Evolutionary conservation across 805 yeast species (phyloP), one percentile per base, ranked within the genome.

Genomic region (Dipodascopsis uninucleata): DNA sequence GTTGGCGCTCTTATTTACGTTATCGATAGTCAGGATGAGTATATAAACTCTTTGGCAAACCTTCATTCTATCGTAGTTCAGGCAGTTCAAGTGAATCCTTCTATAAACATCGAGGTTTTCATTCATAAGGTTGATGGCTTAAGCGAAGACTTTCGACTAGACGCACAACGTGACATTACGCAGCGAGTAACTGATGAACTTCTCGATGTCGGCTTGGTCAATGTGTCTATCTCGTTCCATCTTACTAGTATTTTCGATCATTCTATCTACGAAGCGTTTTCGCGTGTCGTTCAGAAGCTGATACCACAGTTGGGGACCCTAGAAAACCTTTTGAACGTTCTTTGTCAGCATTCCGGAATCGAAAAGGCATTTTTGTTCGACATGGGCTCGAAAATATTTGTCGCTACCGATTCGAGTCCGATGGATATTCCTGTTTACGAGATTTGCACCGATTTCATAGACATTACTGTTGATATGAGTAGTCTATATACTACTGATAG

Each of bases 91-190:
- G 82, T 83, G 31, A 87, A 89, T 58, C 96, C 96, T 3, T 71
- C 71, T 28, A 82, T 90, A 38, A 86, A 88, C 61, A 82, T 93
- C 39, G 98, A 93, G 65, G 95, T 90, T 2, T 72, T 93, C 43
- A 88, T 93, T 36, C 98, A 93, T 67, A 93, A 93, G 63, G 90
- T 93, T 41, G 98, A 93, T 61, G 97, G 97, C 0, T 72, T 90
- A 32, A 79, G 87, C 43, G 98, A 93, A 59, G 98, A 93, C 64
- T 93, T 85, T 63, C 74, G 96, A 49, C 74, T 87, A 40, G 98
- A 93, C 63, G 93, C 96, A 8, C 96, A 89, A 62, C 75, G 97
- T 60, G 97, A 93, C 61, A 93, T 93, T 43, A 88, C 87, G 86
- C 96, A 89, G 63, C 72, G 97, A 55, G 87, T 90, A 0, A 94